These are phyloP conservation scores for Penicillium janthinellum DNA, from an alignment of 2,329 filamentous ascomycete genomes.

Conservation along the genomic window DNA sequence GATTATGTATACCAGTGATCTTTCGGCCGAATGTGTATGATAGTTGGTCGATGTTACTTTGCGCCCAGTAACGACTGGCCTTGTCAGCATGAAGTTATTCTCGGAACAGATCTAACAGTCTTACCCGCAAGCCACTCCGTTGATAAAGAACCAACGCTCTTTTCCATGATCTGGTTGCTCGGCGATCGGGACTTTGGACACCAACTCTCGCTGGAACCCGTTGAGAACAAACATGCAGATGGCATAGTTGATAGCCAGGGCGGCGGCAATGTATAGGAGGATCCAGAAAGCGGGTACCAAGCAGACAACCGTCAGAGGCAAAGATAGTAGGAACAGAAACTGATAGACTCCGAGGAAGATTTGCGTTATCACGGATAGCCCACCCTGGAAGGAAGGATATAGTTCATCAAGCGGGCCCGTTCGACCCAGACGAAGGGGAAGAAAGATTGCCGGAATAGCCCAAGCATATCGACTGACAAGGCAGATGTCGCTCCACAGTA, in stretches of 20 bases:
- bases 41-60: constrained; percentile 70
- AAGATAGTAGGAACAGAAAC: constrained; percentile 58
- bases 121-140: constrained; percentile 60
- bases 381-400: constrained; percentile 59
- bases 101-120: constrained; percentile 44
- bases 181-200: constrained; percentile 27
- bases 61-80: constrained; percentile 62
- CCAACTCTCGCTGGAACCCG: constrained; percentile 54
- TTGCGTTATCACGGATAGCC: constrained; percentile 61
- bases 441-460: constrained; percentile 61
- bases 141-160: constrained; percentile 80
- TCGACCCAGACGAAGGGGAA: constrained; percentile 57
- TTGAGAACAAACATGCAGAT: constrained; percentile 41
- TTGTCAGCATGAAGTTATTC: background rate
- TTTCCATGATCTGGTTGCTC: constrained; percentile 49
- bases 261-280: constrained; percentile 30
- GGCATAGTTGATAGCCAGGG: constrained; percentile 32
- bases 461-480: constrained; percentile 38
- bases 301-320: constrained; percentile 54
- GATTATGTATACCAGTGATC: constrained; percentile 73
- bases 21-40: constrained; percentile 72
- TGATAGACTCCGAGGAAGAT: constrained; percentile 62
- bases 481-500: constrained; percentile 44
- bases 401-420: constrained; percentile 65
- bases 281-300: constrained; percentile 45